A percentile compares a stretch with the other conserved stretches of the same genome.
phyloP scores from a whole-genome alignment of 2,329 filamentous ascomycete genomes.

The Thielaviopsis ethacetica region DNA sequence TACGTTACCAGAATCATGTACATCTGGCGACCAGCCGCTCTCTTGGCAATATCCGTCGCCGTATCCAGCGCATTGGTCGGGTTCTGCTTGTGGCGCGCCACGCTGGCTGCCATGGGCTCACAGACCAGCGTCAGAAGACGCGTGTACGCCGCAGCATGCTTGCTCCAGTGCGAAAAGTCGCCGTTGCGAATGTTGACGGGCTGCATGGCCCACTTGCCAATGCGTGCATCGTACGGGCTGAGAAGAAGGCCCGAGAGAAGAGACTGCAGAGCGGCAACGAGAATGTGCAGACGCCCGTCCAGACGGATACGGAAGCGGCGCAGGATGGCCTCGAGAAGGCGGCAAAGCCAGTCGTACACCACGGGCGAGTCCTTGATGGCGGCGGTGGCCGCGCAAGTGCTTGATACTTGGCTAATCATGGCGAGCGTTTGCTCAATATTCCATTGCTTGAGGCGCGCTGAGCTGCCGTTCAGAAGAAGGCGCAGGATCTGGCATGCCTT shows the following conservation, averaged over 20 bases:
- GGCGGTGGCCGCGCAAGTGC: constrained; percentile 17
- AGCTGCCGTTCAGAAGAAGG: constrained; percentile 32
- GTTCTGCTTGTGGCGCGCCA: constrained; percentile 16
- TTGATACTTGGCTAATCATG: constrained; percentile 22
- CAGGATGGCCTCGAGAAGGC: constrained; percentile 38
- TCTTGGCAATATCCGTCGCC: constrained; percentile 43
- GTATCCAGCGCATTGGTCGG: constrained; percentile 33
- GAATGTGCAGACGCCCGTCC: constrained; percentile 44
- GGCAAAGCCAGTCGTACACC: constrained; percentile 32
- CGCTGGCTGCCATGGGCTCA: constrained; percentile 39
- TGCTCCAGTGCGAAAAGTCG: constrained; percentile 17
- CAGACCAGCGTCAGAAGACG: constrained; percentile 42
- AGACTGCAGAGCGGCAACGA: constrained; percentile 35
- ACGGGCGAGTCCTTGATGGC: constrained; percentile 19
- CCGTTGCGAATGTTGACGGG: constrained; percentile 8
- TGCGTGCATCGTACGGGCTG: constrained; percentile 19
- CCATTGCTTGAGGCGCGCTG: constrained; percentile 37
- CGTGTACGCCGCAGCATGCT: constrained; percentile 34
- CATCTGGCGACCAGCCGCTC: constrained; percentile 45
- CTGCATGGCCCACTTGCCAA: constrained; percentile 16
- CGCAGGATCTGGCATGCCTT: constrained; percentile 26
- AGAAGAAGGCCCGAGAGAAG: constrained; percentile 38
- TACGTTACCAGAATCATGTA: constrained; percentile 43
- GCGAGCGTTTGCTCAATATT: constrained; percentile 37
- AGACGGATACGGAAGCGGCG: constrained; percentile 43